Evolutionary conservation across 2,329 filamentous ascomycete genomes (phyloP).

Genomic region (Pseudonectria buxi): DNA sequence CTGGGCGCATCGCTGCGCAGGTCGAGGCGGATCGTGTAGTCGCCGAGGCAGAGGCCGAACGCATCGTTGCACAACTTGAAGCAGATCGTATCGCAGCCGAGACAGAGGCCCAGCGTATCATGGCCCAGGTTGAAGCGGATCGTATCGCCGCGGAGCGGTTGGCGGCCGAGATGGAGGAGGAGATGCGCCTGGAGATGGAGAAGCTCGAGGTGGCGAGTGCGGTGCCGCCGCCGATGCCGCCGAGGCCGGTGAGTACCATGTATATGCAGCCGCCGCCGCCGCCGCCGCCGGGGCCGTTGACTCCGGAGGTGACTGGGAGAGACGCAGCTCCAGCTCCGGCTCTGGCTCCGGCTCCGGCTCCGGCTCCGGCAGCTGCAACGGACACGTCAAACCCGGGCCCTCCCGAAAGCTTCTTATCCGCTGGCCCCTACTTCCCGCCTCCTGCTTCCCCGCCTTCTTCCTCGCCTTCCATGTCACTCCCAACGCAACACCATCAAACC

Average conservation of each 20-base stretch:
- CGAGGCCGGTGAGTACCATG: not conserved
- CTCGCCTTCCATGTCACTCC: not conserved
- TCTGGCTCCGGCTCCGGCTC: no score
- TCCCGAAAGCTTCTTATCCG: no score
- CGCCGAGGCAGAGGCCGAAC: constrained; percentile 1
- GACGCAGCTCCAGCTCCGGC: not conserved
- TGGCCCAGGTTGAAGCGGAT: constrained; percentile 9
- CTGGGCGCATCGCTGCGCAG: not conserved
- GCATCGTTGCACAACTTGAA: constrained; percentile 3
- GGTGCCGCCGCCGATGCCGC: not conserved
- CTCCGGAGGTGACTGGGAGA: not conserved
- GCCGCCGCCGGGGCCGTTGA: not conserved
- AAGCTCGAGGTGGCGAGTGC: not conserved
- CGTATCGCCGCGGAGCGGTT: constrained; percentile 15
- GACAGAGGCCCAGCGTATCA: no score
- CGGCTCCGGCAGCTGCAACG: no score
- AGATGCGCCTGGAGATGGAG: not conserved
- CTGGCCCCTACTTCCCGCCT: no score
- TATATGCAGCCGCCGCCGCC: constrained; percentile 1
- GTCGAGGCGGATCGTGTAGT: constrained; percentile 12
- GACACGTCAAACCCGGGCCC: no score
- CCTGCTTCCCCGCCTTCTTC: not conserved
- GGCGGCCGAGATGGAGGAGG: constrained; percentile 4
- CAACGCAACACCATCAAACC: not conserved
- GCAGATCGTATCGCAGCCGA: constrained; percentile 13